Conservation (phyloP, 78 protist genomes). For the Dictyostelium firmibasis region DNA sequence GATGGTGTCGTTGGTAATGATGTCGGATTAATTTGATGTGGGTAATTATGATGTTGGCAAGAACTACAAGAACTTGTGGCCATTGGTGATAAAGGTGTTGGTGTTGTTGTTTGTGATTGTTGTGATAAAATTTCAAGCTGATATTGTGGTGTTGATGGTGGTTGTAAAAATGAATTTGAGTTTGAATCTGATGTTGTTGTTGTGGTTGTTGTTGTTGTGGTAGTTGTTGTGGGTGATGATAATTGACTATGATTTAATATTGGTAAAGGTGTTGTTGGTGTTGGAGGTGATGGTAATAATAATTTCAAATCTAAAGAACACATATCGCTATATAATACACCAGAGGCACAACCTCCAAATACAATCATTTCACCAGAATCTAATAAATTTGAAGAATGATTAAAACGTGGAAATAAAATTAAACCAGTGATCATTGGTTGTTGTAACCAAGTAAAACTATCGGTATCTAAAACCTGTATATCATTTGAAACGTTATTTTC, state of each 20-base stretch:
- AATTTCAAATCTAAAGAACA: slow-evolving; percentile 47
- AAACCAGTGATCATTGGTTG: slow-evolving; percentile 41
- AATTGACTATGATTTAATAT: not conserved
- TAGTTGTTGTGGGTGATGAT: not conserved
- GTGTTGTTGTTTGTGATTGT: not conserved
- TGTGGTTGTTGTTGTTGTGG: not conserved
- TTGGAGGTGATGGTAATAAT: slow-evolving; percentile 13
- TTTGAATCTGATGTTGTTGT: not conserved
- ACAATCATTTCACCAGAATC: slow-evolving; percentile 57
- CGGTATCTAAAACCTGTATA: slow-evolving; percentile 36
- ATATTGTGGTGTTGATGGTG: not conserved
- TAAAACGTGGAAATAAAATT: slow-evolving; percentile 21
- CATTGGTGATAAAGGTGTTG: slow-evolving; percentile 6
- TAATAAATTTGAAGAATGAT: slow-evolving; percentile 12
- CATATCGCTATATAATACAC: slow-evolving; percentile 69
- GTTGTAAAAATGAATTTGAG: not conserved
- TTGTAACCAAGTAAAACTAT: slow-evolving; percentile 27
- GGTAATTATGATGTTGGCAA: not conserved
- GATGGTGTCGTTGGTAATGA: not conserved
- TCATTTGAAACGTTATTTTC: slow-evolving; percentile 31
- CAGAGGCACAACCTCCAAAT: slow-evolving; percentile 66
- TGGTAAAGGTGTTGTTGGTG: slow-evolving; percentile 6
- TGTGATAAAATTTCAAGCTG: not conserved
- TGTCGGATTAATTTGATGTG: not conserved
- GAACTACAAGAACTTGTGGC: not conserved